These are phyloP conservation scores for Dioscorea alata DNA, from an alignment of 106 monocot species.

Conservation along the genomic window DNA sequence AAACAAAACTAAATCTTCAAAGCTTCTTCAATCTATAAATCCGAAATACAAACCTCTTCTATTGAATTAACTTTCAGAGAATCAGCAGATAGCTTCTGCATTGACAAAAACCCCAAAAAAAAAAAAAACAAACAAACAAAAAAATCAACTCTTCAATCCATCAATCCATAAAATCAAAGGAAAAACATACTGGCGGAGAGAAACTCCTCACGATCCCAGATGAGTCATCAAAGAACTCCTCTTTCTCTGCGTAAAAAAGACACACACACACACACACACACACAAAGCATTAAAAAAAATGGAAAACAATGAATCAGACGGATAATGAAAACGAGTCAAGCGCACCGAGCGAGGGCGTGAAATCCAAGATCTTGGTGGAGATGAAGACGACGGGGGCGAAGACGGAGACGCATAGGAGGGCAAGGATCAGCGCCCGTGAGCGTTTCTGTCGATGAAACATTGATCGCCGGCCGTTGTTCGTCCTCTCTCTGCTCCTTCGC, in stretches of 20 bases:
- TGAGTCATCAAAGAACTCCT: slow-evolving; percentile 1
- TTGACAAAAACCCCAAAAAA: not conserved
- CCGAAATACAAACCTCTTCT: slow-evolving; percentile 4
- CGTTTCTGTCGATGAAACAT: not conserved
- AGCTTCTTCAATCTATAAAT: not conserved
- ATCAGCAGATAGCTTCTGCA: slow-evolving; percentile 8
- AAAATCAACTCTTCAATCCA: not conserved
- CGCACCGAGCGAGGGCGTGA: slow-evolving; percentile 5
- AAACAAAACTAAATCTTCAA: not conserved
- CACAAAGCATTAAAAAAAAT: not conserved
- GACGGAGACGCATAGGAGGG: slow-evolving; percentile 12
- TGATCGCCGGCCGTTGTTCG: too few species aligned
- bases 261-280: not conserved
- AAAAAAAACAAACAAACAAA: not conserved
- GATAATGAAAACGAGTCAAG: not conserved
- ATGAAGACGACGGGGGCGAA: slow-evolving; percentile 8
- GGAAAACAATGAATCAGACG: not conserved
- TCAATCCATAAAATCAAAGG: not conserved
- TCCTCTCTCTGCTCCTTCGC: not conserved
- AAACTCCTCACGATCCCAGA: slow-evolving; percentile 7
- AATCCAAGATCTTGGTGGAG: not conserved
- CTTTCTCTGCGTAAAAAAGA: not conserved
- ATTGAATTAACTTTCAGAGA: slow-evolving; percentile 9
- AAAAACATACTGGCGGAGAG: not conserved
- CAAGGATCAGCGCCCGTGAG: slow-evolving; percentile 7